Evolutionary conservation across 495 filamentous ascomycete species (phyloP), one percentile per base, ranked within the genome.

Genomic region (Hyaloscypha bicolor): DNA sequence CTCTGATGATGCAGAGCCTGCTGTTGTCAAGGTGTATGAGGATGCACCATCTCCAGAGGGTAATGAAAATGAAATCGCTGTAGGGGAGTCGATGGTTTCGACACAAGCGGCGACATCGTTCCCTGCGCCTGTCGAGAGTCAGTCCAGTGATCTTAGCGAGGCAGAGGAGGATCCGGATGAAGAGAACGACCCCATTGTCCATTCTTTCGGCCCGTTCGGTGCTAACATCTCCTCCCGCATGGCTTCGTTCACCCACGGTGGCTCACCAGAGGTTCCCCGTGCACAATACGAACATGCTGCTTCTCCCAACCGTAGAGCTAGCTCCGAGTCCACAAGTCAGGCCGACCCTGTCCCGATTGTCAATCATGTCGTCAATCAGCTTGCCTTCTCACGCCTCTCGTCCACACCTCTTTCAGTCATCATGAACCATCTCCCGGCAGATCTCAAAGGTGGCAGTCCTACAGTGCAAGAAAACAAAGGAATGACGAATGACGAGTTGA

Each of bases 311-410:
- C 39, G 32, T 12, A 60, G 69, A 42, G 55, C 69, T 60, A 65
- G 21, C 33, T 64, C 64, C 57, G 63, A 66, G 65, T 65, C 45
- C 55, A 68, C 66, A 58, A 68, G 72, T 53, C 72, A 79, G 77
- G 74, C 70, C 11, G 66, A 75, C 39, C 73, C 74, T 58, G 74
- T 74, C 42, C 77, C 73, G n/a, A 76, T 89, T 61, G 77, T 78
- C 53, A 93, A 97, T 74, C 96, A 98, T 73, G 88, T 94, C 60
- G 83, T 91, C 72, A 99, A 98, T 76, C 95, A 99, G 76, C 83
- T 99, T 22, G 94, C 96, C n/a, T 99, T 91, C 76, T 97, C 95
- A 14, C 92, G 96, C 22, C 82, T 97, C 2, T 92, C 93, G n/a
- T 95, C 94, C 12, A 94, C 92, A 2, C 94, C 95, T 1, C 87